phyloP scores from a whole-genome alignment of 192 early-diverging fungal genomes.

The Coemansia sp. region DNA sequence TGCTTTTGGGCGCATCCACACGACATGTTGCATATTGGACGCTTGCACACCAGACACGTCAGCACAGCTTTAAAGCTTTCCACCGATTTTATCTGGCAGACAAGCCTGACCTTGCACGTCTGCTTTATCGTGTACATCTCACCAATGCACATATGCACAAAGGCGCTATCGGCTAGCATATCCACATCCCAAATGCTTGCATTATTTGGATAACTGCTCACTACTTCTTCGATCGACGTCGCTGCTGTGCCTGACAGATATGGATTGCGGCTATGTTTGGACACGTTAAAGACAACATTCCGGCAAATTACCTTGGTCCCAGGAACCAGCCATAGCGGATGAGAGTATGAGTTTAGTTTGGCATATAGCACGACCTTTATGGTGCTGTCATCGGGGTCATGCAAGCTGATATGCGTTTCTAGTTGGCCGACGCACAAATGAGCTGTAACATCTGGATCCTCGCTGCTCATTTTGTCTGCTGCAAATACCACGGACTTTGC shows the following conservation, averaged over 20 bases:
- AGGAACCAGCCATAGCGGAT: conserved; percentile 32
- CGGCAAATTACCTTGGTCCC: conserved; percentile 22
- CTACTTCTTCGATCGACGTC: conserved; percentile 13
- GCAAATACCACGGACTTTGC: conserved; percentile 5
- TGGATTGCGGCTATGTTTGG: conserved; percentile 13
- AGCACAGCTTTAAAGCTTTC: conserved; percentile 12
- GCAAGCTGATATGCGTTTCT: conserved; percentile 22
- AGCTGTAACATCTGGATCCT: not conserved
- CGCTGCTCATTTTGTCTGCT: not conserved
- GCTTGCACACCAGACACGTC: conserved; percentile 19
- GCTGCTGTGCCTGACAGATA: conserved; percentile 17
- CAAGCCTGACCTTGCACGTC: not conserved
- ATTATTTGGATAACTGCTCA: too few species aligned
- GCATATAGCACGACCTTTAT: conserved; percentile 19
- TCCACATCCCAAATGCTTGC: not conserved
- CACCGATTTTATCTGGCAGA: conserved; percentile 12
- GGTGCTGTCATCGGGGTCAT: conserved; percentile 12
- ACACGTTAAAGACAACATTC: conserved; percentile 9
- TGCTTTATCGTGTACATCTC: not conserved
- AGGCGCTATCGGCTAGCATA: not conserved
- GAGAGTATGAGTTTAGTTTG: conserved; percentile 24
- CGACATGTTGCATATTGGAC: conserved; percentile 14
- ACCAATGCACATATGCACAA: conserved; percentile 9
- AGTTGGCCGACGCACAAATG: conserved; percentile 7
- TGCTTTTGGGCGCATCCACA: conserved; percentile 27